Evolutionary conservation across 2,329 filamentous ascomycete genomes (phyloP).

Genomic region (Talaromyces pinophilus): DNA sequence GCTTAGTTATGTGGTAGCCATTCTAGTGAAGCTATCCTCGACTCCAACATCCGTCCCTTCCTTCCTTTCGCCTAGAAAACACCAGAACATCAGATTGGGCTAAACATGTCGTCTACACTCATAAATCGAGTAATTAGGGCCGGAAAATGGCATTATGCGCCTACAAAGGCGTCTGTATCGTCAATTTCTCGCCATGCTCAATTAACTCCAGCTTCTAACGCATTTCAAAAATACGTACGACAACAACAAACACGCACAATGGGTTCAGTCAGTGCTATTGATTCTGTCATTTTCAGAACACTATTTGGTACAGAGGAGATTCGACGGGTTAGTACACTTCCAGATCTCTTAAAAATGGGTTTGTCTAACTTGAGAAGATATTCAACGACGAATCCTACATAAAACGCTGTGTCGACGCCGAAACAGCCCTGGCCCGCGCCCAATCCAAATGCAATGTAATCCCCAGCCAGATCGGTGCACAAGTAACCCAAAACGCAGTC

Average conservation of each 20-base stretch:
- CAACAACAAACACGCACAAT: slow-evolving; percentile 41
- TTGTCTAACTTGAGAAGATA: slow-evolving; percentile 32
- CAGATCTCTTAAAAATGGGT: not conserved
- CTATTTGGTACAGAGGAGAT: slow-evolving; percentile 57
- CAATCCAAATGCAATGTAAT: slow-evolving; percentile 53
- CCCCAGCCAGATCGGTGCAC: slow-evolving; percentile 40
- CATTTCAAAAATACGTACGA: slow-evolving; percentile 4
- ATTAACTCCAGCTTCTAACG: not conserved
- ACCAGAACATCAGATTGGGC: not conserved
- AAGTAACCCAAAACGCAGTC: slow-evolving; percentile 41
- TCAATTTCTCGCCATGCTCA: not conserved
- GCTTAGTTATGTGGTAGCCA: not conserved
- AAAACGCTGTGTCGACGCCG: slow-evolving; percentile 52
- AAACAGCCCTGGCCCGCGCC: slow-evolving; percentile 55
- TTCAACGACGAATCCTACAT: slow-evolving; percentile 56
- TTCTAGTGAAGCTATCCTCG: slow-evolving; percentile 1
- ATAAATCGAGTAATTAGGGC: not conserved
- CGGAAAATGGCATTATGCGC: slow-evolving; percentile 3
- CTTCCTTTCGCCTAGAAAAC: not conserved
- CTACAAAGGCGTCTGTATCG: not conserved
- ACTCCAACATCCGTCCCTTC: not conserved
- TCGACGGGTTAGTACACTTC: slow-evolving; percentile 33
- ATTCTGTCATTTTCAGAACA: slow-evolving; percentile 55
- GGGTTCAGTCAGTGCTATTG: slow-evolving; percentile 40
- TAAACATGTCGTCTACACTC: slow-evolving; percentile 1